These are phyloP conservation scores for Gentiana macrophylla DNA, from an alignment of 257 asterid species.

Conservation along the genomic window DNA sequence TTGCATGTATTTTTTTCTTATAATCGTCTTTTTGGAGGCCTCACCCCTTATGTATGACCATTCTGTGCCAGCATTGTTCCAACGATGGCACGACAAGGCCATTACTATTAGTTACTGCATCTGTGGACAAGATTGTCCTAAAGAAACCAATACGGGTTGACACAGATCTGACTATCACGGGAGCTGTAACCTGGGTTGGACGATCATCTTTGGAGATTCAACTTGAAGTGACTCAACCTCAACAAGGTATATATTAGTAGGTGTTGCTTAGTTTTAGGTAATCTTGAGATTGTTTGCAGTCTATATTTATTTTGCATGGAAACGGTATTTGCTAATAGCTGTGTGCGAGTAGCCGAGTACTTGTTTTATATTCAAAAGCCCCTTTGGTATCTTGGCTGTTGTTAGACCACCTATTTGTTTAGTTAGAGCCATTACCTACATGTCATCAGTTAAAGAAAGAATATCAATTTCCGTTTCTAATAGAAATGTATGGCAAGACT, in stretches of 20 bases:
- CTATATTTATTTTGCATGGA: neutral
- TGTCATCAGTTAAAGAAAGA: neutral
- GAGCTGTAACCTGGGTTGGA: conserved; percentile 96
- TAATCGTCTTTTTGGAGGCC: neutral
- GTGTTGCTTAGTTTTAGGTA: neutral
- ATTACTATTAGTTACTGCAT: conserved; percentile 72
- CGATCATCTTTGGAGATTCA: conserved; percentile 91
- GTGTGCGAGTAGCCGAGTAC: too few relatives aligned
- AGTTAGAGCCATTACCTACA: neutral
- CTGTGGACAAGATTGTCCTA: conserved; percentile 83
- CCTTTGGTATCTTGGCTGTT: neutral
- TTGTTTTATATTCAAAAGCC: neutral
- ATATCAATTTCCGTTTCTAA: neutral
- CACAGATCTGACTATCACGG: conserved; percentile 51
- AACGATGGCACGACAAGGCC: conserved; percentile 66
- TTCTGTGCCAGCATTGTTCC: conserved; percentile 59
- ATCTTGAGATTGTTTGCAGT: neutral
- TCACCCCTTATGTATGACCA: neutral
- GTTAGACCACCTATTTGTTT: neutral
- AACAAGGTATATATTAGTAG: conserved; percentile 41
- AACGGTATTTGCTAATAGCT: neutral
- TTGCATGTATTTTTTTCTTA: neutral
- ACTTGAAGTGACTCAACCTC: conserved; percentile 61
- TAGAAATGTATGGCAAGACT: too few relatives aligned
- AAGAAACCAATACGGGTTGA: conserved; percentile 62